Evolutionary conservation across 1,139 yeast genomes (phyloP).

Genomic region (Candida pseudoviswanathii): DNA sequence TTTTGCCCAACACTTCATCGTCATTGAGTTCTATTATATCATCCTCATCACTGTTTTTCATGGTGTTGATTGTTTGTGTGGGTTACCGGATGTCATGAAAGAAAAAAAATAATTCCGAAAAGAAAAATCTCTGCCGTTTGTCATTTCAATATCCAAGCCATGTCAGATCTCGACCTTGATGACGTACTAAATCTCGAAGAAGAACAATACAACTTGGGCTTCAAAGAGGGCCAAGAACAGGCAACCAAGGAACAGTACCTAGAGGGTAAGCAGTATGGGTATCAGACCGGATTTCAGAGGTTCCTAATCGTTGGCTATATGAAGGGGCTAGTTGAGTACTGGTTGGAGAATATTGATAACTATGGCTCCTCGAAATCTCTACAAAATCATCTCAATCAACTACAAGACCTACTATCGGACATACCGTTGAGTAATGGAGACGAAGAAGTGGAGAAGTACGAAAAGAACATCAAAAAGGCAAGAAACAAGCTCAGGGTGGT

Average conservation of each 20-base stretch:
- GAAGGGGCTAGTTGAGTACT: constrained; percentile 50
- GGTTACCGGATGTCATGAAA: background rate
- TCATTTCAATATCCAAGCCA: background rate
- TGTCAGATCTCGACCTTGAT: constrained; percentile 37
- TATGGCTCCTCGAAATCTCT: constrained; percentile 16
- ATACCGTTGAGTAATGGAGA: constrained; percentile 45
- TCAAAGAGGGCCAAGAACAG: constrained; percentile 53
- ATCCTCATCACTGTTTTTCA: constrained; percentile 16
- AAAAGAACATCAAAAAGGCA: constrained; percentile 44
- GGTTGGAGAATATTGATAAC: constrained; percentile 27
- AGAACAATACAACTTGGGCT: constrained; percentile 63
- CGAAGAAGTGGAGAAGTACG: constrained; percentile 50
- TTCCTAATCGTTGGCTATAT: constrained; percentile 66
- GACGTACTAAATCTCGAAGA: constrained; percentile 56
- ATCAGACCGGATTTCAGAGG: constrained; percentile 78
- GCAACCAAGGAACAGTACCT: constrained; percentile 43
- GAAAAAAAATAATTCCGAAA: background rate
- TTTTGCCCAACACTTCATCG: constrained; percentile 28
- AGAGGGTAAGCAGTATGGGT: constrained; percentile 79
- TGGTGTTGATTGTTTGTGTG: background rate
- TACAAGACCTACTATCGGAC: constrained; percentile 24
- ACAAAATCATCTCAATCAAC: constrained; percentile 29
- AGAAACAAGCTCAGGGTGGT: constrained; percentile 57
- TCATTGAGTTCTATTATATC: constrained; percentile 16
- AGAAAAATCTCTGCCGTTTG: background rate